Percentiles rank a stretch among this genome's conserved stretches.
Conservation (phyloP, 139 green algal genomes). For the Chlorokybus atmophyticus region DNA sequence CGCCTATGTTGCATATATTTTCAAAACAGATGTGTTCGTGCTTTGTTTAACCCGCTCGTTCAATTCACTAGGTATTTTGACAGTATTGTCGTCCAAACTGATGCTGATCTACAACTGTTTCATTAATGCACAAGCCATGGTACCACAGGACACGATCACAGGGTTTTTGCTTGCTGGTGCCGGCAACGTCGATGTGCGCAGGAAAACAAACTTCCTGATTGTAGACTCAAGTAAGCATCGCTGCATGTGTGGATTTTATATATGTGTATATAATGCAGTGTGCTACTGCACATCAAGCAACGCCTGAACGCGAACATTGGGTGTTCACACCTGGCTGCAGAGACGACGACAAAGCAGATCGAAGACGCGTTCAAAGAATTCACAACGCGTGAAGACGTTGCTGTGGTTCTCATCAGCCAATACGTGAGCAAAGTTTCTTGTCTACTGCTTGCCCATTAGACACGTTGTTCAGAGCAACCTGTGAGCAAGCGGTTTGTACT, state of each 20-base stretch:
- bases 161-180: slow-evolving; percentile 92
- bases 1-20: background rate
- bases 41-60: background rate
- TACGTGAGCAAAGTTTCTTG: slow-evolving; percentile 26
- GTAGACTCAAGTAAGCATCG: slow-evolving; percentile 68
- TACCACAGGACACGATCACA: slow-evolving; percentile 87
- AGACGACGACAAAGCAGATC: slow-evolving; percentile 65
- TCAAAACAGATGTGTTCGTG: background rate
- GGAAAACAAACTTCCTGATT: slow-evolving; percentile 84
- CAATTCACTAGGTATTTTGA: background rate
- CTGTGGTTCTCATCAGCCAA: slow-evolving; percentile 91
- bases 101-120: background rate
- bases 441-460: background rate
- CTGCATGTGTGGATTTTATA: slow-evolving; percentile 3
- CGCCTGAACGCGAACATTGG: background rate
- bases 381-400: slow-evolving; percentile 76
- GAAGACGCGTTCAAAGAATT: slow-evolving; percentile 90
- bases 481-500: no score
- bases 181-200: slow-evolving; percentile 79
- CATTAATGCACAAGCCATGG: background rate
- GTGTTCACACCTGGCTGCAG: slow-evolving; percentile 28
- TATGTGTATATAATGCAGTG: background rate
- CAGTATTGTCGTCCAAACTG: background rate
- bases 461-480: background rate
- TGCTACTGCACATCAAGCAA: slow-evolving; percentile 1